Evolutionary conservation across 805 yeast genomes (phyloP), one percentile per base, ranked within the genome.

Genomic region (Metschnikowia lunata): DNA sequence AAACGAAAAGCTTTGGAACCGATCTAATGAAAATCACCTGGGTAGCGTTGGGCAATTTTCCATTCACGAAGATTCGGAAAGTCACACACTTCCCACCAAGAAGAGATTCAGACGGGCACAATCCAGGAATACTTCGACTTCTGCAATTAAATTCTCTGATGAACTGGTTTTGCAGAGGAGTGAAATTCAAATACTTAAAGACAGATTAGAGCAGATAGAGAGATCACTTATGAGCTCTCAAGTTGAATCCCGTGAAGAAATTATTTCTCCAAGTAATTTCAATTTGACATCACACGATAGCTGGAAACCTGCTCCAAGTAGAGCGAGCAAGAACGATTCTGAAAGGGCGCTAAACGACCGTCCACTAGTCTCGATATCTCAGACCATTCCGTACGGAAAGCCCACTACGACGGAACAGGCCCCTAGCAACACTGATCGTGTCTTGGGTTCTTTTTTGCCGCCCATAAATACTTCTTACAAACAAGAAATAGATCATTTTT

Each of bases 101-200:
- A 18, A 5, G 5, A 18, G 23, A 5, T 18, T 18, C 23, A 18
- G 23, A 18, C 23, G 5, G 23, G 23, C 23, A 18, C 23, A 18
- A 18, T 3, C 23, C 23, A 18, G 5, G 23, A 18, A 18, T 18
- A 18, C 5, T 18, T 18, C 23, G 23, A 18, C 23, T 18, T 3
- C 23, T 18, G 23, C 23, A 3, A 18, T 3, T 18, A 18, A 18
- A 18, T 18, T 18, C 23, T 18, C 23, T 18, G 23, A 18, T 18
- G 23, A 18, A 18, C 23, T 18, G 23, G 5, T 18, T 18, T 3
- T 5, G 8, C 50, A 43, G 23, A 47, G 42, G 26, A 40, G 47
- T 10, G 57, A 53, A 34, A 44, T 53, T 13, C 54, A 49, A 28
- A 30, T 51, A 34, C 49, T 53, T 33, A 53, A 53, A 36, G 47